Percentiles rank a stretch among this genome's conserved stretches.
These are phyloP conservation scores for Juglanconis oblonga DNA, from an alignment of 2,329 filamentous ascomycete species.

Conservation along the genomic window DNA sequence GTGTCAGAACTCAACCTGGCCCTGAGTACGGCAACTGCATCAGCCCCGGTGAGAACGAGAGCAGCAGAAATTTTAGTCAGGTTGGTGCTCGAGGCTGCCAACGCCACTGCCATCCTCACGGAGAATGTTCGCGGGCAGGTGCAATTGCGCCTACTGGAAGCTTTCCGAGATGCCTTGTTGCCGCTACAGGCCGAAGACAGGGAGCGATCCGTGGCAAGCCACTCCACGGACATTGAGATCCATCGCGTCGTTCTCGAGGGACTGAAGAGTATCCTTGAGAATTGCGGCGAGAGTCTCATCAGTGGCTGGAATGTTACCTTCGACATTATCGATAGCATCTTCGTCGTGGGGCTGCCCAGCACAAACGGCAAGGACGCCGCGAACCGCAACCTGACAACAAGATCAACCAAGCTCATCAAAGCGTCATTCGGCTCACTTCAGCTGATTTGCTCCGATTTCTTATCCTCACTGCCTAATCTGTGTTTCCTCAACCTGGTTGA, in stretches of 20 bases:
- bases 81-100: constrained; percentile 56
- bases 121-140: constrained; percentile 55
- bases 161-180: constrained; percentile 59
- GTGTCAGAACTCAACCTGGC: constrained; percentile 51
- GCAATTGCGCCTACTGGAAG: constrained; percentile 69
- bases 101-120: constrained; percentile 50
- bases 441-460: constrained; percentile 91
- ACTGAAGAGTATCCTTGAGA: constrained; percentile 78
- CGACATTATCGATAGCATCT: constrained; percentile 79
- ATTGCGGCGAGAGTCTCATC: constrained; percentile 78
- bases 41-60: constrained; percentile 52
- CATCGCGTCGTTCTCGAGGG: constrained; percentile 78
- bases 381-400: constrained; percentile 43
- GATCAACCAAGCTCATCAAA: constrained; percentile 74
- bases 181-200: constrained; percentile 55
- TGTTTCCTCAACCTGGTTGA: constrained; percentile 79
- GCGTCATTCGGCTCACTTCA: constrained; percentile 87
- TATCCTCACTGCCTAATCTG: constrained; percentile 66
- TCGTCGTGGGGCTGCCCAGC: constrained; percentile 45
- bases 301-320: constrained; percentile 86
- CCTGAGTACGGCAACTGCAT: constrained; percentile 44
- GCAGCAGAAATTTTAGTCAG: constrained; percentile 64
- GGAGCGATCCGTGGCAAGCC: constrained; percentile 53
- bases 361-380: constrained; percentile 31
- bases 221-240: constrained; percentile 70